Evolutionary conservation across 768 basidiomycete species (phyloP).

Genomic region (Mycena vitilis): DNA sequence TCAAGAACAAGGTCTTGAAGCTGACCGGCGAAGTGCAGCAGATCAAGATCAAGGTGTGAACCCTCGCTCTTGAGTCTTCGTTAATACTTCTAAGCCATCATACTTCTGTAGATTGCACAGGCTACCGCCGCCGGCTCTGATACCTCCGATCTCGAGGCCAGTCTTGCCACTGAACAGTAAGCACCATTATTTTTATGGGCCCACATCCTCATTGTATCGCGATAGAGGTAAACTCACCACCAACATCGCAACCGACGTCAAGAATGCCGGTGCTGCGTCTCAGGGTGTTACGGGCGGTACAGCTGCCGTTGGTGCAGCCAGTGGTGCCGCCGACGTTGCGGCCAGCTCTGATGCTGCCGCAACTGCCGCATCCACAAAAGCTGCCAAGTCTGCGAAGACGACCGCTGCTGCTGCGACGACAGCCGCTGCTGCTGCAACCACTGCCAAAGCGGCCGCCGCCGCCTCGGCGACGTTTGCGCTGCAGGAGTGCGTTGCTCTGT

Average conservation of each 20-base stretch:
- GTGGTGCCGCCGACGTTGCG: no score
- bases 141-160: slow-evolving; percentile 43
- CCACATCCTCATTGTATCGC: not conserved
- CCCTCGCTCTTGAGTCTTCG: no score
- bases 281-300: slow-evolving; percentile 37
- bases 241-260: slow-evolving; percentile 50
- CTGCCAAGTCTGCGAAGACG: no score
- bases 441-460: no score
- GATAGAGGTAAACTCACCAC: slow-evolving; percentile 48
- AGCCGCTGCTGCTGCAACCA: no score
- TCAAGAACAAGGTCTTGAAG: slow-evolving; percentile 60
- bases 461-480: no score
- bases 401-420: no score
- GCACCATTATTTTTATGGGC: not conserved
- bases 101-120: slow-evolving; percentile 43
- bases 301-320: no score
- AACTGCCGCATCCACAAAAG: no score
- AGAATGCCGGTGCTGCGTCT: slow-evolving; percentile 46
- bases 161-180: slow-evolving; percentile 44
- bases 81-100: no score
- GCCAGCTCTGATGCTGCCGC: no score
- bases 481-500: no score
- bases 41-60: slow-evolving; percentile 42
- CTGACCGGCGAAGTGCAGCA: slow-evolving; percentile 51
- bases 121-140: slow-evolving; percentile 46